Conservation (phyloP, 257 asterid species). For the Haberlea rhodopensis region DNA sequence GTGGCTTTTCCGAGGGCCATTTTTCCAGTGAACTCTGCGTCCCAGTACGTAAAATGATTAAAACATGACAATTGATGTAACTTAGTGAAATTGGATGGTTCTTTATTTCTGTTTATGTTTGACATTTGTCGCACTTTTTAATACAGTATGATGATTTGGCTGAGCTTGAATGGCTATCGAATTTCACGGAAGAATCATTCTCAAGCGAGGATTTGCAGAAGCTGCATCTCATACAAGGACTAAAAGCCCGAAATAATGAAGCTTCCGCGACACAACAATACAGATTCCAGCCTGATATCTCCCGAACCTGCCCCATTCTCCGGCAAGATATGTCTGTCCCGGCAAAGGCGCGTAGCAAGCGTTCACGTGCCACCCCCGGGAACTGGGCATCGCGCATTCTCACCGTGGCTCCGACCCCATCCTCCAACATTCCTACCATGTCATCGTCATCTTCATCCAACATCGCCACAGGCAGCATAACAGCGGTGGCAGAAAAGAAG, state of each 20-base stretch:
- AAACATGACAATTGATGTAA: background rate
- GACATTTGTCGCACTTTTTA: background rate
- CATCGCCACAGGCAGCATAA: conserved; percentile 32
- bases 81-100: background rate
- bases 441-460: conserved; percentile 62
- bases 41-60: conserved; percentile 51
- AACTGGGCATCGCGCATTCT: conserved; percentile 81
- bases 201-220: no score
- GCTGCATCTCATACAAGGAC: no score
- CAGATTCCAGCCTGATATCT: conserved; percentile 50
- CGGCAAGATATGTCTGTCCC: conserved; percentile 64
- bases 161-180: no score
- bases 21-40: conserved; percentile 67
- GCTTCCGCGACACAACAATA: conserved; percentile 37
- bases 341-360: conserved; percentile 92
- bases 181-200: no score
- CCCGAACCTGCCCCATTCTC: conserved; percentile 30
- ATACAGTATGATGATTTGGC: conserved; percentile 79
- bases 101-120: background rate
- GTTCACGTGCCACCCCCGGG: no score
- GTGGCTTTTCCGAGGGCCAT: conserved; percentile 36
- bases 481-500: conserved; percentile 26
- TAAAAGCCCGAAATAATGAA: conserved; percentile 38
- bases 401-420: conserved; percentile 36
- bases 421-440: conserved; percentile 15